A percentile compares a stretch with the other conserved stretches of the same genome.
These are phyloP conservation scores for Podospora pseudopauciseta DNA, from an alignment of 495 filamentous ascomycete genomes.

Conservation along the genomic window DNA sequence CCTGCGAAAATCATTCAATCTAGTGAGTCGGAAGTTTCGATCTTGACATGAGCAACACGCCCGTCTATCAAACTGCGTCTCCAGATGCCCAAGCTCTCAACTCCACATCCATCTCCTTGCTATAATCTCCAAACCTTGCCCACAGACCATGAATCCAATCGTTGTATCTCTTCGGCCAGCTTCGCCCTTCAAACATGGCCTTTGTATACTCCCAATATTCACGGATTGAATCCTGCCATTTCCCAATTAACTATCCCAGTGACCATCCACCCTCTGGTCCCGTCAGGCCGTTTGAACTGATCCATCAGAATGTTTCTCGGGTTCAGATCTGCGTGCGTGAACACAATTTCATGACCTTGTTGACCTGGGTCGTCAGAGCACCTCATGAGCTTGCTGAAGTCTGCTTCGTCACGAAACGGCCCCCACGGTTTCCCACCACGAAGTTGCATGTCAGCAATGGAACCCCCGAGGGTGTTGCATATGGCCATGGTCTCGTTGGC, in stretches of 20 bases:
- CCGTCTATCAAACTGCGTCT: slow-evolving; percentile 12
- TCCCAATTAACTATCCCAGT: slow-evolving; percentile 45
- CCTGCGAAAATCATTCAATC: not conserved
- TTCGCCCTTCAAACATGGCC: slow-evolving; percentile 28
- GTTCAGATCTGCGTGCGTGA: slow-evolving; percentile 47
- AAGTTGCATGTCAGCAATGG: slow-evolving; percentile 28
- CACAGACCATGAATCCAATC: slow-evolving; percentile 25
- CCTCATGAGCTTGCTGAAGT: slow-evolving; percentile 31
- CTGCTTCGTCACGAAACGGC: slow-evolving; percentile 33
- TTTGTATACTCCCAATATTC: slow-evolving; percentile 50
- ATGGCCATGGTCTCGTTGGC: slow-evolving; percentile 20
- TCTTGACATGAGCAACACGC: not conserved
- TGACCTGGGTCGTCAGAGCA: slow-evolving; percentile 30
- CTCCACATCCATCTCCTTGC: slow-evolving; percentile 30
- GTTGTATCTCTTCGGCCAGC: slow-evolving; percentile 25
- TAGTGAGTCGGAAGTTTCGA: not conserved
- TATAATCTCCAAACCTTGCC: slow-evolving; percentile 29
- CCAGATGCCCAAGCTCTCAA: slow-evolving; percentile 25
- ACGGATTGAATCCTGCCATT: slow-evolving; percentile 49
- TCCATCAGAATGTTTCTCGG: slow-evolving; percentile 46
- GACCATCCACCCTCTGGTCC: slow-evolving; percentile 29
- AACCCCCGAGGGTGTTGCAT: slow-evolving; percentile 29
- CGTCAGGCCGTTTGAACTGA: slow-evolving; percentile 6
- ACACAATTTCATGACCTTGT: slow-evolving; percentile 36
- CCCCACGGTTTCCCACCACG: slow-evolving; percentile 24